phyloP scores from a whole-genome alignment of 106 monocot genomes.

The Acorus gramineus region DNA sequence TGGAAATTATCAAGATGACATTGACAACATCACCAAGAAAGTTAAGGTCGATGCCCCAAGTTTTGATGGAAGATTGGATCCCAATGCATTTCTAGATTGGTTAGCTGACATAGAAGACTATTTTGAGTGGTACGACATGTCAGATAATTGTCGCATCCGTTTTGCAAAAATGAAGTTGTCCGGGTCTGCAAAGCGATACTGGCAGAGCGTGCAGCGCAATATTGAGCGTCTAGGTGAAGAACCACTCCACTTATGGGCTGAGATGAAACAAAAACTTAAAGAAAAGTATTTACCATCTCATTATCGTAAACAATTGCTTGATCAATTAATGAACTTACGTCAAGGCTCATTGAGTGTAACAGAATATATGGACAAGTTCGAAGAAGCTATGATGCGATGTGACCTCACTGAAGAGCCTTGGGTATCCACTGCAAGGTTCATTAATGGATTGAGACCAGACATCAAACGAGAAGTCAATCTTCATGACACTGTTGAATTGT shows the following conservation, averaged over 20 bases:
- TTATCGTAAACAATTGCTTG: not conserved
- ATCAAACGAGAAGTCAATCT: not conserved
- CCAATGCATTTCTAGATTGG: not conserved
- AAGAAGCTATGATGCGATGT: not conserved
- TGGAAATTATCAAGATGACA: too few relatives aligned
- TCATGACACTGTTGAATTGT: not conserved
- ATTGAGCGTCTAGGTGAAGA: not conserved
- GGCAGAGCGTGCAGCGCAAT: not conserved
- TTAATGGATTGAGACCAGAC: not conserved
- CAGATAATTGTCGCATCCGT: not conserved
- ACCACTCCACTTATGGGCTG: not conserved
- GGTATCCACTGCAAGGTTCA: too few relatives aligned
- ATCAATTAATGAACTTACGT: not conserved
- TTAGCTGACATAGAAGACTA: not conserved
- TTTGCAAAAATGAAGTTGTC: not conserved
- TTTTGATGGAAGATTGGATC: not conserved
- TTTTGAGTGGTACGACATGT: not conserved
- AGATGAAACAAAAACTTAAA: not conserved
- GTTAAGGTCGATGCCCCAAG: not conserved
- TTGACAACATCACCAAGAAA: too few relatives aligned
- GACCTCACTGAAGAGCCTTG: not conserved
- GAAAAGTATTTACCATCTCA: too few relatives aligned
- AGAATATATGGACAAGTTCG: not conserved
- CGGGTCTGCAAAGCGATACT: not conserved
- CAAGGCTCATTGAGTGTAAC: not conserved